Evolutionary conservation across 257 asterid species (phyloP), one percentile per base, ranked within the genome.

Genomic region (Plantago elongata): DNA sequence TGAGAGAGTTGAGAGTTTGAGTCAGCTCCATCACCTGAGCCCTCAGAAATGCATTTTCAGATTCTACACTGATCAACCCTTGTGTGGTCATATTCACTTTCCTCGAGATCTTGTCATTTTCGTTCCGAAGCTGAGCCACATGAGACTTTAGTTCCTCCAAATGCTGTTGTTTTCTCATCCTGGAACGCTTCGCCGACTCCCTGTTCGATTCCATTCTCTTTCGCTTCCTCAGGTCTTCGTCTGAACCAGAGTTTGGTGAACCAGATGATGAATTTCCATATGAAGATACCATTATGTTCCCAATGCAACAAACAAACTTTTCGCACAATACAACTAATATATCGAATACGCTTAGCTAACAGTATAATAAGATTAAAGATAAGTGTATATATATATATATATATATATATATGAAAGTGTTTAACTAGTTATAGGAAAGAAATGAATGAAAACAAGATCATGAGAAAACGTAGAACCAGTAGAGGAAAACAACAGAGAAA

Each of bases 391-490:
- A 2, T 22, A 2, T 22, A 2, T 34, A 38, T 38, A 44, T 7
- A 37, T 7, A 1, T 9, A 12, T 11, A 6, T 22, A 30, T 9
- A 18, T 60, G 27, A 22, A 2, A 22, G 27, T 22, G 27, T 22
- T 22, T 22, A 2, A 22, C 5, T 34, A 15, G 38, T 11, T 69
- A 9, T 50, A 57, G 13, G 12, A 34, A n/a, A 60, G 30, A 15
- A 4, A 48, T 8, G 38, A 4, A n/a, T 34, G 48, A 52, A 13
- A 16, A 40, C 16, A 10, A 6, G 13, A 17, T 79, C 69, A 80
- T 79, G 98, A 91, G 56, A 88, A 88, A 45, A 79, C 90, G 75
- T 88, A 88, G 75, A 92, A 92, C 99, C 99, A 89, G 80, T 89
- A 89, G 62, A 92, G 96, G 68, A 92, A 92, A 0, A 82, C 96